Evolutionary conservation across 2,329 filamentous ascomycete genomes (phyloP), one percentile per base, ranked within the genome.

Genomic region (Fusarium guadeloupense): DNA sequence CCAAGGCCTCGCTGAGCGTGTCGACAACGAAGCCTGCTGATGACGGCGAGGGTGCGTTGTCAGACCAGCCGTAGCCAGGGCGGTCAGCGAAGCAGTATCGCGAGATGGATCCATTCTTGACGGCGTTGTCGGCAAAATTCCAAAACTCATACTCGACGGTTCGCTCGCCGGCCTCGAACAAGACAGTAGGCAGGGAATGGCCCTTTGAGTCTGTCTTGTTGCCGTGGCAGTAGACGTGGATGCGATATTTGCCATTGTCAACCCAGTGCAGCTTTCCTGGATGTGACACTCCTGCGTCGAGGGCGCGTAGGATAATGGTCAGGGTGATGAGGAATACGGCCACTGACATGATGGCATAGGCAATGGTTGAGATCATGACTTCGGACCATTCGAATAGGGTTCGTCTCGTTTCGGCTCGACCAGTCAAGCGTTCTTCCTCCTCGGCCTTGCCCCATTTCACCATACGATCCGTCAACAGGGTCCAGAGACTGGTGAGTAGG

Each of bases 1-100:
- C 88, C 6, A 99, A 83, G 4, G 93, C 92, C 77, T 98, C 93
- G 37, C 92, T 93, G 21, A 98, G 81, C 0, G 89, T 92, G 70
- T 97, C 93, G 6, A 91, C 89, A n/a, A 91, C 89, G 85, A 97
- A 97, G 37, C 93, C 93, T 5, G 92, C 94, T 6, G 92, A 96
- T 68, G 97, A 89, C 0, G 95, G 95, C 6, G 93, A 97, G 3
- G 95, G 95, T 0, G 94, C 93, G 50, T 95, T 94, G 76, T 99
- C 95, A 40, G 85, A 87, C 82, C 92, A 97, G 7, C 85, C 94
- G 51, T 94, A 85, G 2, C 95, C 95, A 1, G 95, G 95, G 19
- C 95, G 89, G 73, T 99, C 95, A 73, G 92, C 93, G 76, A 97
- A 97, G 81, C 95, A 99, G 78, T 96, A 98, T 56, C 94, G 88